These are phyloP conservation scores for Aspergillaceae sp. DNA, from an alignment of 2,329 filamentous ascomycete genomes.

Conservation along the genomic window DNA sequence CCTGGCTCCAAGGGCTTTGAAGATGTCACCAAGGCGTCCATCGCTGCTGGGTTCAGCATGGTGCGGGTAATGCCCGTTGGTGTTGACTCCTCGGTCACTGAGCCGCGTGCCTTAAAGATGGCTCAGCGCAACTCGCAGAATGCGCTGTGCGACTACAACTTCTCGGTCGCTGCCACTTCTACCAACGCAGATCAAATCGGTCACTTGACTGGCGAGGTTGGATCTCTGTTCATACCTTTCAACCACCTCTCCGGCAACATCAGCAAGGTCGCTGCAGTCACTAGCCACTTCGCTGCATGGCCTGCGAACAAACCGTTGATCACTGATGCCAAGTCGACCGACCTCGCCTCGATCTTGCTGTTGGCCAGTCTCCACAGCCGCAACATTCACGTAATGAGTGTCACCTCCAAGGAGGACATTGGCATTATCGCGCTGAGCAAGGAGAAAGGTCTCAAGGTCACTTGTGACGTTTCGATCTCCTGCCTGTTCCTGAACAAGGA, in stretches of 20 bases:
- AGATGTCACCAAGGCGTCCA: constrained; percentile 61
- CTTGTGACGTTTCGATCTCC: constrained; percentile 75
- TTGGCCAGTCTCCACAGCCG: constrained; percentile 69
- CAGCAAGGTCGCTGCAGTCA: constrained; percentile 72
- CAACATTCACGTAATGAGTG: constrained; percentile 70
- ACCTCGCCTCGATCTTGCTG: constrained; percentile 70
- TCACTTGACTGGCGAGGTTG: constrained; percentile 63
- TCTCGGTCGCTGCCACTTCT: constrained; percentile 66
- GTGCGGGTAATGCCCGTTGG: constrained; percentile 70
- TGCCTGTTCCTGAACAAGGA: constrained; percentile 64
- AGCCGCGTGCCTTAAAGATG: constrained; percentile 60
- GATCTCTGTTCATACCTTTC: constrained; percentile 74
- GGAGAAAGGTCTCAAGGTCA: constrained; percentile 71
- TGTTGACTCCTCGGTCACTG: constrained; percentile 62
- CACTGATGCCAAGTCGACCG: constrained; percentile 71
- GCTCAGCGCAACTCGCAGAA: constrained; percentile 63
- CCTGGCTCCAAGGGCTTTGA: constrained; percentile 60
- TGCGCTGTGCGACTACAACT: constrained; percentile 69
- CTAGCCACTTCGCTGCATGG: constrained; percentile 70
- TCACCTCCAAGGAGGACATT: constrained; percentile 75
- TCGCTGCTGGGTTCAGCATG: constrained; percentile 71
- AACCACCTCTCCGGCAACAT: constrained; percentile 74
- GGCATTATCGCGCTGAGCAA: constrained; percentile 68
- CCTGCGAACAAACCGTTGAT: constrained; percentile 69
- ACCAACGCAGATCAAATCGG: constrained; percentile 67